Conservation (phyloP, 768 basidiomycete genomes). For the Cyclocybe aegerita region DNA sequence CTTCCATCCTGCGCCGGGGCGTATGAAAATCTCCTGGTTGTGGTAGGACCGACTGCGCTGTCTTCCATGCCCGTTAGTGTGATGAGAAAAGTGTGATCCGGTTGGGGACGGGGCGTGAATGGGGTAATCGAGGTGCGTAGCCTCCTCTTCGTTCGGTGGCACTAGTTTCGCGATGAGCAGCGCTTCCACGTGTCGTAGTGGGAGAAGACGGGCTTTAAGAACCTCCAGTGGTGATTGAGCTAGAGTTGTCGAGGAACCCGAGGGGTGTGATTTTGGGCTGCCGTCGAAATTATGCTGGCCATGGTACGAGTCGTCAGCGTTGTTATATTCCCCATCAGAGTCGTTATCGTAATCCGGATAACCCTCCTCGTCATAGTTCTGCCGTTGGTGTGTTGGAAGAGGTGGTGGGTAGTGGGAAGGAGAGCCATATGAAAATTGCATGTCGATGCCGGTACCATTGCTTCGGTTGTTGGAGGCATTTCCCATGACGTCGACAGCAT, state of each 20-base stretch:
- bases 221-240: constrained; percentile 45
- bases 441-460: constrained; percentile 20
- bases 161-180: constrained; percentile 70
- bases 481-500: constrained; percentile 11
- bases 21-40: constrained; percentile 57
- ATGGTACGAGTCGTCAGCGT: constrained; percentile 15
- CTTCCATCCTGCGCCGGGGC: constrained; percentile 69
- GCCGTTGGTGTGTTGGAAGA: constrained; percentile 18
- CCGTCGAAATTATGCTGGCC: constrained; percentile 13
- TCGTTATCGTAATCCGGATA: constrained; percentile 23
- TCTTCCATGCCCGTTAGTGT: constrained; percentile 12
- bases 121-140: constrained; percentile 34
- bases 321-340: constrained; percentile 21
- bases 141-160: constrained; percentile 63
- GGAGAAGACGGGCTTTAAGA: constrained; percentile 59
- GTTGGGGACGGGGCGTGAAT: constrained; percentile 19
- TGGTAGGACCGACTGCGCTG: constrained; percentile 22
- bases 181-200: constrained; percentile 68
- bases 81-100: constrained; percentile 15
- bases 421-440: constrained; percentile 24
- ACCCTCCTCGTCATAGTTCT: constrained; percentile 14
- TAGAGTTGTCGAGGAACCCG: constrained; percentile 21
- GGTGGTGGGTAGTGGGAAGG: constrained; percentile 20
- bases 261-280: constrained; percentile 20
- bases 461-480: constrained; percentile 8